Base-by-base conservation (phyloP, 768 basidiomycete species). In the Boletus vermiculosoides region DNA sequence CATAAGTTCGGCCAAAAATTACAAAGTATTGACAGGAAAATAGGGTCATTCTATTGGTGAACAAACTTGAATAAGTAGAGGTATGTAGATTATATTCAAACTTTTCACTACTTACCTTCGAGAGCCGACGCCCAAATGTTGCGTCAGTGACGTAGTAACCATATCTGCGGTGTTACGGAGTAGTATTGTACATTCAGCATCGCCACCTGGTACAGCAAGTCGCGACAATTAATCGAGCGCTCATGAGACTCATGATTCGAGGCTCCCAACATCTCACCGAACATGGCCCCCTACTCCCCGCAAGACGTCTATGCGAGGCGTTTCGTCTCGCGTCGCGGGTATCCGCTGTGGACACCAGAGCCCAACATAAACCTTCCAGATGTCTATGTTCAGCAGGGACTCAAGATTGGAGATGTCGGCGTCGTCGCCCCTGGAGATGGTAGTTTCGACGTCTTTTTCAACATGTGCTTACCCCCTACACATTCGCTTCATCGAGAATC, bases 391-490 rank as follows among this genome's bases (percentile, higher is more conserved):
- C 46, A 36, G 11, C 45, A 59, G 30, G 74, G 73, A 1, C 60
- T 72, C 48, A 66, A 58, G 39, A 72, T 75, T 9, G 76, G 75
- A 1, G 75, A 77, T 52, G 71, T 76, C 5, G 72, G 73, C 3
- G 61, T 74, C 33, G 52, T 76, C 22, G 67, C 64, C 31, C 58
- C 69, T 5, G 62, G 62, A 16, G 60, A 65, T 33, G 75, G 74
- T 28, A 64, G 61, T 12, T 77, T 77, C 37, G 67, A 71, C 48
- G 70, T 73, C 50, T 66, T 75, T 5, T 77, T 76, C 60, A 75
- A 74, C 30, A 63, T 74, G 1, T 72, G 66, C 42, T 56, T 72
- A 11, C 66, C 71, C 36, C 61, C 63, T 7, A 57, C 65, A 3
- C 71, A 75, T 42, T 22, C 62, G 0, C 60, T 55, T 25, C 52